Percentiles rank a stretch among this genome's conserved stretches.
These are phyloP conservation scores for Crataegus laevigata DNA, from an alignment of 306 rosid species.

Conservation along the genomic window DNA sequence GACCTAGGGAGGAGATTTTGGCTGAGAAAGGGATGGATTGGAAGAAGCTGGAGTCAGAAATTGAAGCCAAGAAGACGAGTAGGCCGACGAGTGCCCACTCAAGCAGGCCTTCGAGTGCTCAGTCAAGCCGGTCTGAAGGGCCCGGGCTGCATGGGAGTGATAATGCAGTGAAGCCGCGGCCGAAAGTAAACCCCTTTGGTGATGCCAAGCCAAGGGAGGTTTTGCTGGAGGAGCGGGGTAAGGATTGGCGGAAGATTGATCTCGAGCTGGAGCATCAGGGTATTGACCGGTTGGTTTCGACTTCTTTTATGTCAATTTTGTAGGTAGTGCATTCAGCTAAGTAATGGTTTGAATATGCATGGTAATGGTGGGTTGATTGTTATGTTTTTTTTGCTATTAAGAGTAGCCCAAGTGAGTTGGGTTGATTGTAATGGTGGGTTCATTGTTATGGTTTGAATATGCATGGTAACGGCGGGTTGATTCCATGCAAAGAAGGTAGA, in stretches of 20 bases:
- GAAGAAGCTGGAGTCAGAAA: slow-evolving; percentile 78
- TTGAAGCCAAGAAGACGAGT: slow-evolving; percentile 78
- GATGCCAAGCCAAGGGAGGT: slow-evolving; percentile 96
- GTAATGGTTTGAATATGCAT: not conserved
- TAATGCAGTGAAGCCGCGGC: slow-evolving; percentile 44
- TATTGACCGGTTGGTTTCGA: slow-evolving; percentile 58
- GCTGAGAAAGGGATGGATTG: slow-evolving; percentile 93
- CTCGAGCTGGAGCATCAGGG: slow-evolving; percentile 73
- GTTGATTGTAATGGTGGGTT: too few relatives aligned
- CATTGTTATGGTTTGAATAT: too few relatives aligned
- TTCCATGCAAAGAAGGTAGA: not conserved
- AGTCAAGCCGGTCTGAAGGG: slow-evolving; percentile 78
- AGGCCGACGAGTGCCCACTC: slow-evolving; percentile 84
- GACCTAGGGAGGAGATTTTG: slow-evolving; percentile 90
- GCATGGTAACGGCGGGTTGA: too few relatives aligned
- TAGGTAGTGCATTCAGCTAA: not conserved
- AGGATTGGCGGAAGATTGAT: slow-evolving; percentile 94
- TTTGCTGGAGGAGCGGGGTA: slow-evolving; percentile 72
- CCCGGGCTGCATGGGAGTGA: slow-evolving; percentile 53
- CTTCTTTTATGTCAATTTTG: not conserved
- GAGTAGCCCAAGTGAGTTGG: not conserved
- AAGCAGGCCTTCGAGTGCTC: slow-evolving; percentile 89
- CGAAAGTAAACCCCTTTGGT: slow-evolving; percentile 89
- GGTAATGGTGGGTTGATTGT: not conserved
- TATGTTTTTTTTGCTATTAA: not conserved